A percentile compares a stretch with the other conserved stretches of the same genome.
phyloP scores from a whole-genome alignment of 2,329 filamentous ascomycete species.

The Trichoderma afroharzianum region DNA sequence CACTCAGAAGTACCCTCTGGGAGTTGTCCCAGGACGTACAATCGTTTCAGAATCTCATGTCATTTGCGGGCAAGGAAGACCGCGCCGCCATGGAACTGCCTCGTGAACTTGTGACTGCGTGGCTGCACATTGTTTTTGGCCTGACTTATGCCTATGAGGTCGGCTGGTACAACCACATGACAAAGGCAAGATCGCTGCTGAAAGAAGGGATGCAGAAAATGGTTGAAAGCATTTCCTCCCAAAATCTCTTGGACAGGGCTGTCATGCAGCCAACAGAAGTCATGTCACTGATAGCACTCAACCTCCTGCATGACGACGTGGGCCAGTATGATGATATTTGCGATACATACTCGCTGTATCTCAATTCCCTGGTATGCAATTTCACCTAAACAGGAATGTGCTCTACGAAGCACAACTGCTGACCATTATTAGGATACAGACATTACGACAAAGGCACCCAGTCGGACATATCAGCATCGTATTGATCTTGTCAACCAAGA shows the following conservation, averaged over 20 bases:
- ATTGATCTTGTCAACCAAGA: constrained; percentile 42
- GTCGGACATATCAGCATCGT: constrained; percentile 39
- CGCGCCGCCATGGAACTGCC: constrained; percentile 33
- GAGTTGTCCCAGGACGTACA: constrained; percentile 26
- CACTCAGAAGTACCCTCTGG: constrained; percentile 20
- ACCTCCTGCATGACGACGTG: constrained; percentile 38
- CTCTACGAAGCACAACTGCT: not conserved
- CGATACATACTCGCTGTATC: constrained; percentile 41
- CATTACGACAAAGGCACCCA: constrained; percentile 38
- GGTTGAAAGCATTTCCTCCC: constrained; percentile 32
- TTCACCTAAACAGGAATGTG: too few relatives aligned
- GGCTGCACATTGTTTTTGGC: constrained; percentile 41
- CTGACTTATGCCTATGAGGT: constrained; percentile 27
- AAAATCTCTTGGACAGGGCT: constrained; percentile 34
- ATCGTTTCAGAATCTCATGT: constrained; percentile 30
- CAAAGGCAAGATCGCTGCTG: constrained; percentile 30
- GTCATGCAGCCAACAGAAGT: constrained; percentile 42
- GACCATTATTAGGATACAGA: constrained; percentile 35
- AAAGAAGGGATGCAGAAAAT: constrained; percentile 35
- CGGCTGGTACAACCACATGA: constrained; percentile 31
- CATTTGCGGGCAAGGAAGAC: constrained; percentile 27
- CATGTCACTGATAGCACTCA: constrained; percentile 37
- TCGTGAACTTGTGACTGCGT: constrained; percentile 36
- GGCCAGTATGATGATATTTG: constrained; percentile 37
- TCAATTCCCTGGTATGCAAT: constrained; percentile 37